Base-by-base conservation (phyloP, 352 stramenopile genomes). In the Phytophthora capsici region DNA sequence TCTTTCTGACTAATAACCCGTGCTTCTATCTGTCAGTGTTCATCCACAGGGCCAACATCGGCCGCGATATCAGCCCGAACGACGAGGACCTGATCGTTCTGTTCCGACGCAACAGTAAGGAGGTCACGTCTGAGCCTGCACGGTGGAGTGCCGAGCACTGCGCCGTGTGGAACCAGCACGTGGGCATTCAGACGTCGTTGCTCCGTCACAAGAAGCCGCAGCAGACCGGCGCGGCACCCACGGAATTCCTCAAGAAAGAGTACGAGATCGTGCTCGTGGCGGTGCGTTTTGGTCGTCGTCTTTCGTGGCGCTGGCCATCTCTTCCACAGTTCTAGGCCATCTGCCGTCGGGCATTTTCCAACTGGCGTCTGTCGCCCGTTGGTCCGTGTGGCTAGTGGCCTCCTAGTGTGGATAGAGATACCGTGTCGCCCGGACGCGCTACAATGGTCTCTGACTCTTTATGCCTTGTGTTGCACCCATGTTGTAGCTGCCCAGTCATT, bases 251-350 rank as follows among this genome's bases (percentile, higher is more conserved):
- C n/a, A 78, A 78, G 61, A 93, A 93, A 38, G 84, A 93, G 37
- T 93, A 93, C 75, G 84, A 93, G 52, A 75, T 93, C 61, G 80
- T 93, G 61, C 79, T 93, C 43, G 84, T 93, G 0, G 84, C 84
- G 64, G 79, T 88, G 61, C 43, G 78, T 80, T 32, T 49, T 54
- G n/a, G 47, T 3, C 47, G 20, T 25, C 40, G 32, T 50, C 51
- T 41, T 19, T 20, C 16, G 36, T 17, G 36, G 36, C 36, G 36
- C 28, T 34, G 28, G 28, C 14, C 28, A 34, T 34, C 59, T 62
- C 51, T 63, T 52, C 61, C 45, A 41, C 34, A 20, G n/a, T 14
- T 4, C 13, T 17, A 30, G 49, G 22, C 40, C 58, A 56, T 66
- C 41, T 66, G 58, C 40, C 47, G 8, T 25, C 17, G 14, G 4